Percentiles rank a stretch among this genome's conserved stretches.
Conservation (phyloP, 2,329 filamentous ascomycete species). For the Alternaria longipes region DNA sequence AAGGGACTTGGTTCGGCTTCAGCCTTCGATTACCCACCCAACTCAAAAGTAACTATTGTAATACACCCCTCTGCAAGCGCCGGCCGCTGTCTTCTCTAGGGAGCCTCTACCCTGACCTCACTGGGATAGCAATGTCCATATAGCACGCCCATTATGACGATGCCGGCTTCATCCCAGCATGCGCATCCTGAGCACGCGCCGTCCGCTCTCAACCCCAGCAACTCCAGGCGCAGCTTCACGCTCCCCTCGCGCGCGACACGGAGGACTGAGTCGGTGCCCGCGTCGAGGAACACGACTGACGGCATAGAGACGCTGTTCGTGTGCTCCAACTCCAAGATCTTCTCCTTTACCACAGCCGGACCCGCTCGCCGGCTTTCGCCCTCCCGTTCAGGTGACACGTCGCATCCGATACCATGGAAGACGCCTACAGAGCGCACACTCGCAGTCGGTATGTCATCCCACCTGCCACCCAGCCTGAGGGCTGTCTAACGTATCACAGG, state of each 20-base stretch:
- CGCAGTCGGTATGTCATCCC: constrained; percentile 69
- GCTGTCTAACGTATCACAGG: constrained; percentile 57
- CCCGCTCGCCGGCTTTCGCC: constrained; percentile 48
- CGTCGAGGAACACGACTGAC: constrained; percentile 52
- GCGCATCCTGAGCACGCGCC: constrained; percentile 40
- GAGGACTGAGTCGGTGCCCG: constrained; percentile 39
- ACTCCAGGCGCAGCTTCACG: constrained; percentile 59
- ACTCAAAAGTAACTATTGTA: constrained; percentile 4
- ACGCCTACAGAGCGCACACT: constrained; percentile 82
- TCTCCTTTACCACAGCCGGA: constrained; percentile 64
- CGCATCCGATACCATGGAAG: constrained; percentile 72
- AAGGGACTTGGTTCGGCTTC: constrained; percentile 18
- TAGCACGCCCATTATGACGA: constrained; percentile 45
- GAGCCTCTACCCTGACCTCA: background rate
- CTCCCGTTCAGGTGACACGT: constrained; percentile 52
- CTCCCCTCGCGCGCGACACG: constrained; percentile 54
- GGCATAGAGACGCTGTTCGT: constrained; percentile 76
- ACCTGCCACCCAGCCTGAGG: background rate
- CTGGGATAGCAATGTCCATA: constrained; percentile 33
- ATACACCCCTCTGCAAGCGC: constrained; percentile 4
- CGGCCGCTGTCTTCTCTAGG: constrained; percentile 9
- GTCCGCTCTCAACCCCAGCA: constrained; percentile 24
- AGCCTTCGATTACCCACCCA: constrained; percentile 14
- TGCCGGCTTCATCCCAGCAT: constrained; percentile 39
- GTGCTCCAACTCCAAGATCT: constrained; percentile 76